Conservation (phyloP, 2,329 filamentous ascomycete species). For the Neoarthrinium moseri region DNA sequence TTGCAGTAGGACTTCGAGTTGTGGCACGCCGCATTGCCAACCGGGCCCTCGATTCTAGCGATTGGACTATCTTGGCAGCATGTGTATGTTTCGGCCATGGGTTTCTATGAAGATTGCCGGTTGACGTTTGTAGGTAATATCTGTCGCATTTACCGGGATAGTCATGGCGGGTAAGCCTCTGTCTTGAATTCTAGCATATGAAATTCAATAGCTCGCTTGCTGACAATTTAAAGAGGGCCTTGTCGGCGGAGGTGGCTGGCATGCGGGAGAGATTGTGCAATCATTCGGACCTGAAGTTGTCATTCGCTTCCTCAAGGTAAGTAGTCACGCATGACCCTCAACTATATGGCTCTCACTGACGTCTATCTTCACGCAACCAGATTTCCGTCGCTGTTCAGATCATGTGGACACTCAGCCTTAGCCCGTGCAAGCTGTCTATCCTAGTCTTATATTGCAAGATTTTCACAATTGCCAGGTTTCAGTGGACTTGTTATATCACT, state of each 20-base stretch:
- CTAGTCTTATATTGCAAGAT: constrained; percentile 4
- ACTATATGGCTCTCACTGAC: too few relatives aligned
- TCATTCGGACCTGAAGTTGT: too few relatives aligned
- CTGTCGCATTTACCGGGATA: neutral
- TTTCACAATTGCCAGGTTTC: neutral
- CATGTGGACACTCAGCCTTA: constrained; percentile 6
- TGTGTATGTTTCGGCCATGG: neutral
- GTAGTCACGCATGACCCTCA: too few relatives aligned
- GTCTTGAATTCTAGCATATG: neutral
- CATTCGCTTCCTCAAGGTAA: too few relatives aligned
- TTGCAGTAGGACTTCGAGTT: neutral
- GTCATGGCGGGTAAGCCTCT: neutral
- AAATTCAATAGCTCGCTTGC: neutral
- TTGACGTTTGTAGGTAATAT: too few relatives aligned
- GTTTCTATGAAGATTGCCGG: too few relatives aligned
- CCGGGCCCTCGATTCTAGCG: neutral
- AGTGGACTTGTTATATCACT: neutral
- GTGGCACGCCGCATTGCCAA: neutral
- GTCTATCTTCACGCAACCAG: neutral
- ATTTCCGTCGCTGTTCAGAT: neutral
- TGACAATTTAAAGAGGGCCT: too few relatives aligned
- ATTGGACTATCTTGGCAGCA: neutral
- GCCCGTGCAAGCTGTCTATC: constrained; percentile 7
- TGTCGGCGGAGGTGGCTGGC: too few relatives aligned
- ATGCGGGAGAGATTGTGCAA: too few relatives aligned